Base-by-base conservation (phyloP, 257 asterid species). In the Scutellaria galericulata region DNA sequence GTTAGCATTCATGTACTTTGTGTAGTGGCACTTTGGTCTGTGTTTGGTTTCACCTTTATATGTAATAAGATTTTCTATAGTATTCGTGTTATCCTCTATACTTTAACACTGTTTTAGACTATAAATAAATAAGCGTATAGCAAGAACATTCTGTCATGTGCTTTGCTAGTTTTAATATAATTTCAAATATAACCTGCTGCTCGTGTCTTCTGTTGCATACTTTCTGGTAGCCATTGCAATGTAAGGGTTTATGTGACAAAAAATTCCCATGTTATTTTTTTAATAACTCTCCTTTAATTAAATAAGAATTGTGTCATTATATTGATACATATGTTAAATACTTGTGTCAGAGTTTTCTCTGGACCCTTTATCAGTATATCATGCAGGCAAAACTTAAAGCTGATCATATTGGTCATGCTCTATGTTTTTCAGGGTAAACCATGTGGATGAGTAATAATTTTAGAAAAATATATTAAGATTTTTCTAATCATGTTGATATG, bases 1-100 rank as follows among this genome's bases (percentile, higher is more conserved):
- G 98, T 89, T 45, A 82, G 95, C 72, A 60, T 64, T 70, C 15
- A 67, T 22, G 35, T 68, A 56, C 44, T 71, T 59, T 12, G 66
- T 70, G 39, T 65, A 13, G 51, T 57, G 27, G 53, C 56, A 41
- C 41, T 20, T 45, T 37, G 62, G 12, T 31, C 64, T 58, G 8
- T 66, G 31, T 31, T 27, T 40, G 57, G 53, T 41, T 63, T 72
- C 63, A 71, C 9, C 53, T 66, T 58, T 50, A 11, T 46, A 7
- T 59, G 51, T 67, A 6, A 18, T 51, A 18, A 6, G 9, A 11
- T 35, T 58, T 40, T 52, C 9, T 53, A 2, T 68, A 10, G 63
- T 35, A 20, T 18, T 50, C 66, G 7, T 50, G 8, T 18, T 64
- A 9, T 41, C 22, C 10, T 42, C 9, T 22, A 14, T 31, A 10